phyloP scores from a whole-genome alignment of 495 filamentous ascomycete genomes.

The Oidiodendron maius region DNA sequence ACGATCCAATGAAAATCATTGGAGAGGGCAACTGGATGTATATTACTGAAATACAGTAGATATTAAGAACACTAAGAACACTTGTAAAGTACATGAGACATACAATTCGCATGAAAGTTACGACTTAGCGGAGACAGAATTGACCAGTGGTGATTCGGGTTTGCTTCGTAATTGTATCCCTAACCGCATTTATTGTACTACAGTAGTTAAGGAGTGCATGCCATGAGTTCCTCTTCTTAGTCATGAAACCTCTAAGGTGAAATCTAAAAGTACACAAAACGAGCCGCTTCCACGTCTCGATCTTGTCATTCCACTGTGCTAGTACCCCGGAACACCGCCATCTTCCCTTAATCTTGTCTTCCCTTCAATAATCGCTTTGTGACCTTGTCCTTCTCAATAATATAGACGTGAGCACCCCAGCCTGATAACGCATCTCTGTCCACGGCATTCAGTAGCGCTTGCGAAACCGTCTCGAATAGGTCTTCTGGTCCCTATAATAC shows the following conservation, averaged over 20 bases:
- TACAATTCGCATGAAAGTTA: too few relatives aligned
- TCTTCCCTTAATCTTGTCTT: slow-evolving; percentile 44
- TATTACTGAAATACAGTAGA: slow-evolving; percentile 20
- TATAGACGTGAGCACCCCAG: slow-evolving; percentile 98
- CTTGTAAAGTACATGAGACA: too few relatives aligned
- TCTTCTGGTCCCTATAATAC: slow-evolving; percentile 71
- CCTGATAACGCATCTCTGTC: slow-evolving; percentile 94
- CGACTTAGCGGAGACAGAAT: too few relatives aligned
- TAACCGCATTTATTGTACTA: too few relatives aligned
- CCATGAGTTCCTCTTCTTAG: slow-evolving; percentile 9
- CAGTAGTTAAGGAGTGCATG: neutral
- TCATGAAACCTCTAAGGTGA: slow-evolving; percentile 12
- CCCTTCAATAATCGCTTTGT: slow-evolving; percentile 97
- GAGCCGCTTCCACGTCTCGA: neutral
- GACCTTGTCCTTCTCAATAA: slow-evolving; percentile 99
- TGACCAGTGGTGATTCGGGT: too few relatives aligned
- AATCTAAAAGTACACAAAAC: slow-evolving; percentile 21
- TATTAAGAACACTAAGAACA: too few relatives aligned
- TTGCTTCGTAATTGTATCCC: too few relatives aligned
- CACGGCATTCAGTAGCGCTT: slow-evolving; percentile 92
- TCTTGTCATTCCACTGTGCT: slow-evolving; percentile 1
- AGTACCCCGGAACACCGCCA: neutral
- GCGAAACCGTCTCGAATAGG: slow-evolving; percentile 96
- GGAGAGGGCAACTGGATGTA: slow-evolving; percentile 10
- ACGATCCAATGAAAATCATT: neutral